Percentiles rank a stretch among this genome's conserved stretches.
Evolutionary conservation across 805 yeast species (phyloP).

Genomic region (Henningerozyma blattae): DNA sequence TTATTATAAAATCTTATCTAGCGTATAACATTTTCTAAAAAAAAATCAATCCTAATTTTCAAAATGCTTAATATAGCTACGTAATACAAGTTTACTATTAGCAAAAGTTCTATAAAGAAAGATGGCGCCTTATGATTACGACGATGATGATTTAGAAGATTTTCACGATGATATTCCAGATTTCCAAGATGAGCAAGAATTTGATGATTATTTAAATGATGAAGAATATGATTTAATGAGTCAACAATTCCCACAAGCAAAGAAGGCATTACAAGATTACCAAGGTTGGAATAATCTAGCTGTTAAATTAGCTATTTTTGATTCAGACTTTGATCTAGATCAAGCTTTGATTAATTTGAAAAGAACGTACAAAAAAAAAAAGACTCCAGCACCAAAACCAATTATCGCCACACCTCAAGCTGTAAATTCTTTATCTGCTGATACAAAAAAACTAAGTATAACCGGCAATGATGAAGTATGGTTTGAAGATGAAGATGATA

Average conservation of each 20-base stretch:
- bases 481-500: conserved; percentile 15
- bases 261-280: conserved; percentile 28
- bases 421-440: conserved; percentile 8
- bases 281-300: conserved; percentile 31
- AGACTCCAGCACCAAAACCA: conserved; percentile 4
- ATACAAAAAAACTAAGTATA: conserved; percentile 18
- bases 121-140: conserved; percentile 12
- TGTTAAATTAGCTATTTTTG: conserved; percentile 42
- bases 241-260: conserved; percentile 34
- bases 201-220: conserved; percentile 25
- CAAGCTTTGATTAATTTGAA: conserved; percentile 32
- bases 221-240: conserved; percentile 31
- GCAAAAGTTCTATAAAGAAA: too few species aligned
- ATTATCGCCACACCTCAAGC: conserved; percentile 10
- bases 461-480: conserved; percentile 14
- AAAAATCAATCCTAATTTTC: too few species aligned
- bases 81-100: too few species aligned
- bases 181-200: conserved; percentile 28
- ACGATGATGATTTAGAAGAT: conserved; percentile 16
- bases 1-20: too few species aligned
- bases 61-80: too few species aligned
- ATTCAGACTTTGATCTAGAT: conserved; percentile 36
- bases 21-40: too few species aligned
- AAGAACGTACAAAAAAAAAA: conserved; percentile 18
- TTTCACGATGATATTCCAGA: conserved; percentile 24